A percentile compares a stretch with the other conserved stretches of the same genome.
Evolutionary conservation across 768 basidiomycete species (phyloP).

Genomic region (Mycena vitilis): DNA sequence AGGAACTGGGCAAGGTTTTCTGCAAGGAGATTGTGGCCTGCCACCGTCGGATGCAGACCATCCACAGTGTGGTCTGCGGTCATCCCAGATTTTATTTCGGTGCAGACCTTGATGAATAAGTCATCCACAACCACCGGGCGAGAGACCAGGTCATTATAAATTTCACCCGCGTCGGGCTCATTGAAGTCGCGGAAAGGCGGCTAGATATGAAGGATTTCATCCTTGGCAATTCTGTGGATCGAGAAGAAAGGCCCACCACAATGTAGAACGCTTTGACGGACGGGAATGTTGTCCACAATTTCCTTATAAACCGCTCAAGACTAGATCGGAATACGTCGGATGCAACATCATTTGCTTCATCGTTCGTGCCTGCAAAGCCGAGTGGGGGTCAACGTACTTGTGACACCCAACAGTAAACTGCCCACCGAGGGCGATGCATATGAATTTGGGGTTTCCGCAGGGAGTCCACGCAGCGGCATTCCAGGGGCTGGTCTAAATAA

Average conservation of each 20-base stretch:
- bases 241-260: constrained; percentile 1
- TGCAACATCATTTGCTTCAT: constrained; percentile 20
- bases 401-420: not conserved
- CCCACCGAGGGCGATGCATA: constrained; percentile 30
- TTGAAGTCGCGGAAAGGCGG: constrained; percentile 30
- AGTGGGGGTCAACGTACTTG: not conserved
- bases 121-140: constrained; percentile 1
- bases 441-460: constrained; percentile 7
- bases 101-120: not conserved
- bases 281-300: not conserved
- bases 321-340: constrained; percentile 17
- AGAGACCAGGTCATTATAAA: constrained; percentile 6
- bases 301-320: constrained; percentile 19
- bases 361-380: constrained; percentile 26
- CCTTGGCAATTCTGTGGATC: no score
- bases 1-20: constrained; percentile 15
- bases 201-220: not conserved
- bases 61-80: constrained; percentile 24
- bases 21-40: constrained; percentile 13
- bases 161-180: constrained; percentile 13
- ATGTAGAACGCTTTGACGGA: constrained; percentile 18
- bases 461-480: constrained; percentile 7
- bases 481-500: constrained; percentile 9
- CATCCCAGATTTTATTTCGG: constrained; percentile 3
- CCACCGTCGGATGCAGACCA: constrained; percentile 25